These are phyloP conservation scores for Aspergillus saccharolyticus DNA, from an alignment of 495 filamentous ascomycete species.

Conservation along the genomic window DNA sequence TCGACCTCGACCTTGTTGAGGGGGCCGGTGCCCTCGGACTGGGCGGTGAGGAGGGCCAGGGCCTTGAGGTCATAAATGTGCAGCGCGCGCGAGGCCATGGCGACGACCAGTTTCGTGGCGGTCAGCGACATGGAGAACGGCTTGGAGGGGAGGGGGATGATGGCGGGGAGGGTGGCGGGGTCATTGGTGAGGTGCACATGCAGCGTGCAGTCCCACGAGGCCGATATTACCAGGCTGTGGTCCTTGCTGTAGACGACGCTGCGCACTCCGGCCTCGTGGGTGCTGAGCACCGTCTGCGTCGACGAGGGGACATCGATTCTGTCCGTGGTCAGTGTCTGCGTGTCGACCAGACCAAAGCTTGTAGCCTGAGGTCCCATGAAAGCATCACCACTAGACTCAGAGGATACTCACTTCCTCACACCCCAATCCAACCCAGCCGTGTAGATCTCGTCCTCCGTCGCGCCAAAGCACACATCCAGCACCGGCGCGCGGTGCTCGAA, in stretches of 20 bases:
- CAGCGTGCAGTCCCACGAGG: conserved; percentile 88
- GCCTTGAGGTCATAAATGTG: conserved; percentile 87
- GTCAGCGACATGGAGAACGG: conserved; percentile 81
- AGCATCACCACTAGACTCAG: background rate
- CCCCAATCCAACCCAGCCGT: conserved; percentile 79
- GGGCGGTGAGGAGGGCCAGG: conserved; percentile 50
- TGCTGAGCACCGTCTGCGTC: conserved; percentile 68
- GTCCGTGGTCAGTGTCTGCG: conserved; percentile 9
- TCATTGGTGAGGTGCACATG: conserved; percentile 67
- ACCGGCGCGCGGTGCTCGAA: conserved; percentile 83
- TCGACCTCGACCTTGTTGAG: conserved; percentile 51
- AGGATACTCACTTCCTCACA: conserved; percentile 61
- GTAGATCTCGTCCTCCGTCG: conserved; percentile 72
- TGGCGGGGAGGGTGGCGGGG: conserved; percentile 46
- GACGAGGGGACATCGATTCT: conserved; percentile 71
- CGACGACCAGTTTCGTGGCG: conserved; percentile 80
- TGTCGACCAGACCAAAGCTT: background rate
- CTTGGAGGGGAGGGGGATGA: conserved; percentile 69
- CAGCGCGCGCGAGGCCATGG: conserved; percentile 86
- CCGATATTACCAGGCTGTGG: conserved; percentile 75
- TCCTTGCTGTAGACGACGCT: conserved; percentile 74
- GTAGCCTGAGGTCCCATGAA: no score
- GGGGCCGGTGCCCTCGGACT: conserved; percentile 36
- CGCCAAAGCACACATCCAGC: conserved; percentile 86
- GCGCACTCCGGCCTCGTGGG: conserved; percentile 72